Evolutionary conservation across 768 basidiomycete genomes (phyloP).

Genomic region (Russula sp.): DNA sequence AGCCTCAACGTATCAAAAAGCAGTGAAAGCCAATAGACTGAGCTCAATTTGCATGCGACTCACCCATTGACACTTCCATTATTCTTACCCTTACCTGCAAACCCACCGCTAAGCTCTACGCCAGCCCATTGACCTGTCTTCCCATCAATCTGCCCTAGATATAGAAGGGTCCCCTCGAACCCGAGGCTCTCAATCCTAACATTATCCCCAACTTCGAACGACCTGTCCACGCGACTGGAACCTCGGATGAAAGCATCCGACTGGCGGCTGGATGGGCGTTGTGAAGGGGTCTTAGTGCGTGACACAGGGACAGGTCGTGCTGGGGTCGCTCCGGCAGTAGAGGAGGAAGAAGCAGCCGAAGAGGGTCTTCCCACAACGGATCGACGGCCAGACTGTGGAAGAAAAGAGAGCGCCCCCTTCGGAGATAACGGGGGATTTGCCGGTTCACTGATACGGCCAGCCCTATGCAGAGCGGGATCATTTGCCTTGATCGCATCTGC

Average conservation of each 20-base stretch:
- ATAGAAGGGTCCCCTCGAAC: slow-evolving; percentile 77
- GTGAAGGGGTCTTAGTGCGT: slow-evolving; percentile 46
- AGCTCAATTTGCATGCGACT: slow-evolving; percentile 29
- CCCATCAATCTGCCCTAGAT: slow-evolving; percentile 78
- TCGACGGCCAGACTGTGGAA: slow-evolving; percentile 34
- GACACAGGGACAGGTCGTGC: slow-evolving; percentile 23
- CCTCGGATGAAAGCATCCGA: slow-evolving; percentile 50
- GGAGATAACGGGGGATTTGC: slow-evolving; percentile 39
- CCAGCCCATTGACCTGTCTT: slow-evolving; percentile 92
- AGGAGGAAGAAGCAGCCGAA: slow-evolving; percentile 54
- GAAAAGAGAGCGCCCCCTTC: slow-evolving; percentile 32
- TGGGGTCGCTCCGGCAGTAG: slow-evolving; percentile 29
- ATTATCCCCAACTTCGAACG: slow-evolving; percentile 68
- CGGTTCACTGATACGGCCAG: slow-evolving; percentile 34
- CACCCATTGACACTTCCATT: slow-evolving; percentile 86
- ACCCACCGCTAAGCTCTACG: slow-evolving; percentile 81
- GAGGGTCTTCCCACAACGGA: slow-evolving; percentile 51
- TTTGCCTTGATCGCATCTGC: slow-evolving; percentile 75
- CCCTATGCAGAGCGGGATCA: slow-evolving; percentile 66
- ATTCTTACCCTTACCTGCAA: slow-evolving; percentile 90
- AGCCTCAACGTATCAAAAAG: background rate
- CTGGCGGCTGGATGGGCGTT: slow-evolving; percentile 58
- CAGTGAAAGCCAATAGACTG: slow-evolving; percentile 11
- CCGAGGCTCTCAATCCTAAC: slow-evolving; percentile 86
- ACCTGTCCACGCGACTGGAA: slow-evolving; percentile 37